A percentile compares a stretch with the other conserved stretches of the same genome.
Evolutionary conservation across 2,329 filamentous ascomycete species (phyloP).

Genomic region (Penicillium palitans): DNA sequence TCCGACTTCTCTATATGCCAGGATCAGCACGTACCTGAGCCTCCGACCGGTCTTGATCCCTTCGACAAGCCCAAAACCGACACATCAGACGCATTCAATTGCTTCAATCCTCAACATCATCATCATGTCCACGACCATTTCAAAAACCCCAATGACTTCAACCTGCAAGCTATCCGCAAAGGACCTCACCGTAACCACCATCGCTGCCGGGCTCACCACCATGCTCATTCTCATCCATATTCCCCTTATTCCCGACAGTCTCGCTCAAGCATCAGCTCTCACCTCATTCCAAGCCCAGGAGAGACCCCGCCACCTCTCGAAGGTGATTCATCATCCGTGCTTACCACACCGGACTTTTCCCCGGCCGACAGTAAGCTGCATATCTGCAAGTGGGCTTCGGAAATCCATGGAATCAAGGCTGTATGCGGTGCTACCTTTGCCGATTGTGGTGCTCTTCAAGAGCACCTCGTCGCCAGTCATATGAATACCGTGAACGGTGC

Average conservation of each 20-base stretch:
- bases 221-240: conserved; percentile 37
- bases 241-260: conserved; percentile 39
- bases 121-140: conserved; percentile 32
- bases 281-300: conserved; percentile 38
- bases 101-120: conserved; percentile 34
- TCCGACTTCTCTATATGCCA: conserved; percentile 32
- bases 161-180: conserved; percentile 21
- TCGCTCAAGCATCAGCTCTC: conserved; percentile 40
- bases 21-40: conserved; percentile 27
- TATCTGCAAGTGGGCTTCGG: conserved; percentile 41
- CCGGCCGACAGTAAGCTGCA: conserved; percentile 34
- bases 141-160: conserved; percentile 31
- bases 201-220: conserved; percentile 35
- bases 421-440: conserved; percentile 40
- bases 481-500: conserved; percentile 40
- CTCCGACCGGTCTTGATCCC: conserved; percentile 15
- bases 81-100: conserved; percentile 28
- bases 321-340: conserved; percentile 34
- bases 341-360: conserved; percentile 40
- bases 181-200: conserved; percentile 38
- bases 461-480: conserved; percentile 41
- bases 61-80: conserved; percentile 28
- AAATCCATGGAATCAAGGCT: conserved; percentile 27
- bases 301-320: conserved; percentile 42
- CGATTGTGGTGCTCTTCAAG: conserved; percentile 40